These are phyloP conservation scores for Phlebiopsis flavidoalba DNA, from an alignment of 768 basidiomycete species.

Conservation along the genomic window DNA sequence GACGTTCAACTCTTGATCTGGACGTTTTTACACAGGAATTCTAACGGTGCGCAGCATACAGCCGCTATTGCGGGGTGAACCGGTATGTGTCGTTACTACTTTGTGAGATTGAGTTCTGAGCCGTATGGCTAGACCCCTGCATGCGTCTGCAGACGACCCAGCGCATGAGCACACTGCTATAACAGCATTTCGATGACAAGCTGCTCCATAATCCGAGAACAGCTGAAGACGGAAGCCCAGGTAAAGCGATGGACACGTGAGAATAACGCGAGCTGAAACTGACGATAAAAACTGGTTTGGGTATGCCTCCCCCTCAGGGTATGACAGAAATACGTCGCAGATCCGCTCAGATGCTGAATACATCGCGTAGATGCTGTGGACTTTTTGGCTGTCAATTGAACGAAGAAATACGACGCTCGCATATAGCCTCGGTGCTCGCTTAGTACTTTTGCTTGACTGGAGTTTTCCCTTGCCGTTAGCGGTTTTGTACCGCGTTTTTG, in stretches of 20 bases:
- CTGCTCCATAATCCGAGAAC: slow-evolving; percentile 65
- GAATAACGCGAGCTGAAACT: no score
- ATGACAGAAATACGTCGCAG: not conserved
- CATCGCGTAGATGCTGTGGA: slow-evolving; percentile 34
- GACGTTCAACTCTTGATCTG: not conserved
- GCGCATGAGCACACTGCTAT: slow-evolving; percentile 49
- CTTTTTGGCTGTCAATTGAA: slow-evolving; percentile 56
- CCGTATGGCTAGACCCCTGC: slow-evolving; percentile 30
- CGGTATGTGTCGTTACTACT: no score
- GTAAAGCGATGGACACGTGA: slow-evolving; percentile 62
- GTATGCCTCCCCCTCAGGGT: no score
- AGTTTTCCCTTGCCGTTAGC: no score
- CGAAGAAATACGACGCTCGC: slow-evolving; percentile 40
- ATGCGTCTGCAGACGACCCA: slow-evolving; percentile 43
- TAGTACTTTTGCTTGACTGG: no score
- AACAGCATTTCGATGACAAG: slow-evolving; percentile 84
- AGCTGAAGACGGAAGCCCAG: slow-evolving; percentile 76
- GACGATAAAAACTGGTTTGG: no score
- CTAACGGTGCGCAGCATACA: slow-evolving; percentile 45
- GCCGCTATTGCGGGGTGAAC: slow-evolving; percentile 32
- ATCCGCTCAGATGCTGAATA: slow-evolving; percentile 30
- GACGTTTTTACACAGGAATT: slow-evolving; percentile 27
- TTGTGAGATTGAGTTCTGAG: not conserved
- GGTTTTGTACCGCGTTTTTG: no score
- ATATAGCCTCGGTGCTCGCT: not conserved